Base-by-base conservation (phyloP, 306 rosid species). In the Lupinus albus region DNA sequence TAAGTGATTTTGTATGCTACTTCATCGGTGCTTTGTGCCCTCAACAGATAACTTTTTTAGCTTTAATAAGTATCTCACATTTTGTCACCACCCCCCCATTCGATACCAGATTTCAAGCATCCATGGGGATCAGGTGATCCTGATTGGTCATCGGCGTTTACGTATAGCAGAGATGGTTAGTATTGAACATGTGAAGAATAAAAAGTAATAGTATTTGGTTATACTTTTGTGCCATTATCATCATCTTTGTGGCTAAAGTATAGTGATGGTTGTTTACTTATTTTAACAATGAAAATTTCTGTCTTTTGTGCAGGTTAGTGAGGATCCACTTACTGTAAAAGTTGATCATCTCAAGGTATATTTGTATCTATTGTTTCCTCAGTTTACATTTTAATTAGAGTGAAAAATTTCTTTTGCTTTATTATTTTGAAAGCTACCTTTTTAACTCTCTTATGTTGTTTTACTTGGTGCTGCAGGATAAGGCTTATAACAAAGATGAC, bases 281-380 rank as follows among this genome's bases (percentile, higher is more conserved):
- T 49, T 49, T 64, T 60, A 14, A 41, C 10, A 18, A 9, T 45
- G 33, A 49, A 55, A 63, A 42, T 58, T 71, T n/a, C 12, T 25
- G 30, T 67, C 67, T 71, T 76, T 33, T 85, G 54, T 62, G 38
- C 86, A 94, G 99, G 96, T 81, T 55, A 86, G 82, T 9, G 96
- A 90, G 88, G 92, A 90, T 16, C 99, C 97, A 0, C 89, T 94
- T 57, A 90, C 99, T n/a, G 99, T 94, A 53, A 88, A 94, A 86
- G 99, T 94, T 55, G 99, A 94, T 81, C 99, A 94, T 85, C 96
- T 91, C 78, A 94, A 94, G 97, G 99, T 70, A 82, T 25, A 87
- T 58, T 64, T 64, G 32, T 49, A 18, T 66, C 6, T 47, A 64
- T 50, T 60, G 51, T 59, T 67, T 73, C 45, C 38, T 39, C 44